phyloP scores from a whole-genome alignment of 345 rosid species.

The Citrus inodora region DNA sequence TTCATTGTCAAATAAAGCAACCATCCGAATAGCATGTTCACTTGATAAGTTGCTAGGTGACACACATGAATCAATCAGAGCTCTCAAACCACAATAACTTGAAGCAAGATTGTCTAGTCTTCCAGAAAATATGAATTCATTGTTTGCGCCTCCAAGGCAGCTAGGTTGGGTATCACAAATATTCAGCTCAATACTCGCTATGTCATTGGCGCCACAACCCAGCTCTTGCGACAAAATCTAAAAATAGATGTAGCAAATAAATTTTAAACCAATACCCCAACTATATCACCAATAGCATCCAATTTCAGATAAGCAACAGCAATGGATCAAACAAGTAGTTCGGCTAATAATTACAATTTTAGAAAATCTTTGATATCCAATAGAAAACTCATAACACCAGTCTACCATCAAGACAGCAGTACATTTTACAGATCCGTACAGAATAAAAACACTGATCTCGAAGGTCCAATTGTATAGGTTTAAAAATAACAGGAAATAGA shows the following conservation, averaged over 20 bases:
- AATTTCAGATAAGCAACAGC: background rate
- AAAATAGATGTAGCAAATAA: slow-evolving; percentile 20
- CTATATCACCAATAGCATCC: background rate
- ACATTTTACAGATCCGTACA: background rate
- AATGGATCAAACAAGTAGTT: background rate
- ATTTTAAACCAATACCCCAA: background rate
- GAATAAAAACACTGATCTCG: slow-evolving; percentile 1
- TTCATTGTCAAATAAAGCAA: slow-evolving; percentile 94
- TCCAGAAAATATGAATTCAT: slow-evolving; percentile 92
- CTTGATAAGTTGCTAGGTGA: slow-evolving; percentile 48
- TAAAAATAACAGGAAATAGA: background rate
- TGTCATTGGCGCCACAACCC: slow-evolving; percentile 59
- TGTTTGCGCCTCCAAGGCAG: slow-evolving; percentile 91
- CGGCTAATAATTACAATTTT: background rate
- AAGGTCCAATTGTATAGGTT: background rate
- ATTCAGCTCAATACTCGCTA: slow-evolving; percentile 80
- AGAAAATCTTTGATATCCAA: background rate
- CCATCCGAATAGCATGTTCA: slow-evolving; percentile 74
- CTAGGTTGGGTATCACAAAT: slow-evolving; percentile 95
- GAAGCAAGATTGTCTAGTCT: slow-evolving; percentile 95
- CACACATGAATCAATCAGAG: slow-evolving; percentile 73
- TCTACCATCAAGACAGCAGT: background rate
- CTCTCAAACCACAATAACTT: slow-evolving; percentile 83
- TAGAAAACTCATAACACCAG: background rate
- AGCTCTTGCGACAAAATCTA: slow-evolving; percentile 76